Evolutionary conservation across 768 basidiomycete species (phyloP).

Genomic region (Pluteus cervinus): DNA sequence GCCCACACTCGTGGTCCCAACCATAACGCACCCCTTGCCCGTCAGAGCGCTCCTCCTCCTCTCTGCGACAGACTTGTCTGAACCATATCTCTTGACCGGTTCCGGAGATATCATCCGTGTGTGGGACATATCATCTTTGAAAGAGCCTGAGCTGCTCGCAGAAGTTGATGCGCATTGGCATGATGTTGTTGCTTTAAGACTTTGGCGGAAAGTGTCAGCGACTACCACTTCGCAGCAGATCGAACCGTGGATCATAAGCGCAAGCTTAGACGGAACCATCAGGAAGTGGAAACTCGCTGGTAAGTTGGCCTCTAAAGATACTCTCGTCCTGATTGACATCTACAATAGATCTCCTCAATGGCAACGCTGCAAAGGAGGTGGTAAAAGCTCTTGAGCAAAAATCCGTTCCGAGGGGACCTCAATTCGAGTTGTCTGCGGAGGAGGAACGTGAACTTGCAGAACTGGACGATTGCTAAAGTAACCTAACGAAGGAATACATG

Average conservation of each 20-base stretch:
- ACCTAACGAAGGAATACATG: too few relatives aligned
- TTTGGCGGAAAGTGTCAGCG: constrained; percentile 57
- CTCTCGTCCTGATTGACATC: neutral
- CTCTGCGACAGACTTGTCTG: constrained; percentile 51
- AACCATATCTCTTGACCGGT: constrained; percentile 77
- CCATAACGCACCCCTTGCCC: constrained; percentile 53
- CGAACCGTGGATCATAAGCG: constrained; percentile 80
- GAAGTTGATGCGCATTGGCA: constrained; percentile 87
- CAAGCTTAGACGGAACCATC: constrained; percentile 83
- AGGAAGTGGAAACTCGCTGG: constrained; percentile 78
- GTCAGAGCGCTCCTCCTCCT: constrained; percentile 75
- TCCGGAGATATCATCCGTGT: constrained; percentile 78
- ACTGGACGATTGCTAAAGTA: constrained; percentile 38
- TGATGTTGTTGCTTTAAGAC: constrained; percentile 70
- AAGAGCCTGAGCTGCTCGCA: constrained; percentile 64
- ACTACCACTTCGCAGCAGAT: constrained; percentile 42
- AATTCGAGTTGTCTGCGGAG: too few relatives aligned
- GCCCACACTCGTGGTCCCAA: too few relatives aligned
- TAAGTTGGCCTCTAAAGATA: constrained; percentile 25
- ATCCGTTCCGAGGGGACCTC: too few relatives aligned
- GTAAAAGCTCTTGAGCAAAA: constrained; percentile 6
- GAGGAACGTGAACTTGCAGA: constrained; percentile 89
- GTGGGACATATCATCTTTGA: constrained; percentile 67
- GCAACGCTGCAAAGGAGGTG: constrained; percentile 1
- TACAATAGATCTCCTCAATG: neutral